Conservation (phyloP, 495 filamentous ascomycete genomes). For the Durotheca rogersii region DNA sequence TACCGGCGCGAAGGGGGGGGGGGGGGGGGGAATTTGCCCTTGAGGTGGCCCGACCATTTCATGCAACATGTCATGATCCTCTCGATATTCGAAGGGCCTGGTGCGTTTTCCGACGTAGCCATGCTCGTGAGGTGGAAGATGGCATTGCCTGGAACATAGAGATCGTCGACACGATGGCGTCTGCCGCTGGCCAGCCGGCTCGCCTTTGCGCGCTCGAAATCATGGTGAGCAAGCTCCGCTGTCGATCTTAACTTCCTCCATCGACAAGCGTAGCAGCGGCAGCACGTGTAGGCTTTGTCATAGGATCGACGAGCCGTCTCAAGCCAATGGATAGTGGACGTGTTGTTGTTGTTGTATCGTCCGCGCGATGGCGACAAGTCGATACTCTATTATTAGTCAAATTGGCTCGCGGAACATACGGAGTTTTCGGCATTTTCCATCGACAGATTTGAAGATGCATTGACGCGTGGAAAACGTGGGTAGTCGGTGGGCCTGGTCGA, state of each 20-base stretch:
- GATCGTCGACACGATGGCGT: too few relatives aligned
- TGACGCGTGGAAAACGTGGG: too few relatives aligned
- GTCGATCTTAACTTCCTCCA: not conserved
- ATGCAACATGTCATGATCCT: not conserved
- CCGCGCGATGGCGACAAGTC: not conserved
- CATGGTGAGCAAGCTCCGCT: not conserved
- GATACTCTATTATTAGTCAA: not conserved
- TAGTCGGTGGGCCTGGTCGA: too few relatives aligned
- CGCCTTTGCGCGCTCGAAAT: too few relatives aligned
- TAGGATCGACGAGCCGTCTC: not conserved
- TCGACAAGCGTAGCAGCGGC: too few relatives aligned
- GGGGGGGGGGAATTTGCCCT: not conserved
- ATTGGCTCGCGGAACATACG: not conserved
- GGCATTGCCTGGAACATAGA: too few relatives aligned
- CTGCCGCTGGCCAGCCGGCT: too few relatives aligned
- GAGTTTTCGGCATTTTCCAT: not conserved
- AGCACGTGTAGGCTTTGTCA: slow-evolving; percentile 10
- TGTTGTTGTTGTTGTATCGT: not conserved
- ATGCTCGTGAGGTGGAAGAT: too few relatives aligned
- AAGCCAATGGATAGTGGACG: slow-evolving; percentile 1
- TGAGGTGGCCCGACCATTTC: not conserved
- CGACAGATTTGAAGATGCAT: too few relatives aligned
- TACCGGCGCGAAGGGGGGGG: not conserved
- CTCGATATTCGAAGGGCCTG: not conserved
- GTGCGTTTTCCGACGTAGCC: not conserved